phyloP scores from a whole-genome alignment of 306 rosid species.

The Mimosa pudica region DNA sequence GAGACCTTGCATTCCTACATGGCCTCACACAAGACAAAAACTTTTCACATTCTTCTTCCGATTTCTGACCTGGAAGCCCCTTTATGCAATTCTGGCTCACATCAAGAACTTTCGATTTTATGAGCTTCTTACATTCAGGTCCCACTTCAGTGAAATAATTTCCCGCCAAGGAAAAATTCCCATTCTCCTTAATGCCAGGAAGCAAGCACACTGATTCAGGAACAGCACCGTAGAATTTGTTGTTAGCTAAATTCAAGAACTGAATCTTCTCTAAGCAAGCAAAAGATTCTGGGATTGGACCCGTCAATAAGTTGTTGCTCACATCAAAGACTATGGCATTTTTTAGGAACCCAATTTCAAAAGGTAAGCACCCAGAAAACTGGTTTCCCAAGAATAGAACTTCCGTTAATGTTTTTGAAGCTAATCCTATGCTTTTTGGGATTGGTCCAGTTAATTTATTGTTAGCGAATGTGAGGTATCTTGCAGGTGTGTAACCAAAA shows the following conservation, averaged over 20 bases:
- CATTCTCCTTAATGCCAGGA: constrained; percentile 27
- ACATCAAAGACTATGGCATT: constrained; percentile 55
- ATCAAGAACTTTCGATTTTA: constrained; percentile 43
- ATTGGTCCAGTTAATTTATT: constrained; percentile 60
- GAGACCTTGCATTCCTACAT: constrained; percentile 36
- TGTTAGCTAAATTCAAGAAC: constrained; percentile 42
- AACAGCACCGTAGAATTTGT: constrained; percentile 49
- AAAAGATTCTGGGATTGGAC: constrained; percentile 69
- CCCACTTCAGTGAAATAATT: constrained; percentile 69
- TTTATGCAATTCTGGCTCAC: constrained; percentile 60
- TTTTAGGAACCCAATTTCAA: constrained; percentile 54
- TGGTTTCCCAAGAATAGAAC: constrained; percentile 60
- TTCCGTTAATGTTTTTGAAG: constrained; percentile 43
- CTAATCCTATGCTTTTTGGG: constrained; percentile 55
- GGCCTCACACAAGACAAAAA: constrained; percentile 30
- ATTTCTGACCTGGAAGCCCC: constrained; percentile 49
- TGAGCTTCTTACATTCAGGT: constrained; percentile 53
- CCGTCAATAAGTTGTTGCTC: constrained; percentile 44
- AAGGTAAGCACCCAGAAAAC: constrained; percentile 59
- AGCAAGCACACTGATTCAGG: constrained; percentile 64
- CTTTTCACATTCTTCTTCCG: constrained; percentile 3
- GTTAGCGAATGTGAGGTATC: constrained; percentile 67
- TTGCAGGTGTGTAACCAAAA: constrained; percentile 53
- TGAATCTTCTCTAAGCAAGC: constrained; percentile 49
- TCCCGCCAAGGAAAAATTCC: constrained; percentile 38